Evolutionary conservation across 345 rosid species (phyloP), one percentile per base, ranked within the genome.

Genomic region (Populus pruinosa): DNA sequence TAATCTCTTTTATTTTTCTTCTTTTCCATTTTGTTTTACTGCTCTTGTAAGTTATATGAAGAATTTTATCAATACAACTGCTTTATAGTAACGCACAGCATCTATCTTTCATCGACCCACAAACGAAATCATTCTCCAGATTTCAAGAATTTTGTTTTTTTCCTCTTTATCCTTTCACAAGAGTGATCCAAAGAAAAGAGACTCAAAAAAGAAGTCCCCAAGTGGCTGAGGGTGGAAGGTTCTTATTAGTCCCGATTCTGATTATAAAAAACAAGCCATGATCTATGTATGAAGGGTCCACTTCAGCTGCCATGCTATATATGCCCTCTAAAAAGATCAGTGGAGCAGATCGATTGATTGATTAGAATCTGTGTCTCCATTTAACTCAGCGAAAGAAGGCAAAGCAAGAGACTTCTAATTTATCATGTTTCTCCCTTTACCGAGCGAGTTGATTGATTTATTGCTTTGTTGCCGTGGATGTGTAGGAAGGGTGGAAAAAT

Each of bases 41-140:
- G 70, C 81, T 33, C 67, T 72, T 83, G 74, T 36, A 79, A 81
- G 66, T 78, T 50, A 43, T 11, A 11, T 47, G 78, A 72, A 61
- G 76, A 69, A 68, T 39, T 73, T 21, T 27, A 55, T 84, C 80
- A 65, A 36, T 62, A 71, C 61, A 70, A 81, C 86, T 85, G 89
- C 96, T 91, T 89, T 82, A 72, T 50, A 69, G 12, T 83, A 83
- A 90, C 84, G 89, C 90, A 78, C 10, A 73, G 88, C 76, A 84
- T 87, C 87, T 76, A 71, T 69, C 68, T 81, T 43, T 78, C 17
- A 77, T 74, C 76, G 82, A 75, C 83, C 86, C 86, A 86, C 79
- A 59, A 76, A 79, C 68, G 85, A 76, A 85, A 84, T 85, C 79
- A 78, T 81, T 84, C 67, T 76, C 73, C 69, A 84, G 80, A 89